Evolutionary conservation across 805 yeast species (phyloP), one percentile per base, ranked within the genome.

Genomic region (Hanseniaspora pseudoguilliermondii): DNA sequence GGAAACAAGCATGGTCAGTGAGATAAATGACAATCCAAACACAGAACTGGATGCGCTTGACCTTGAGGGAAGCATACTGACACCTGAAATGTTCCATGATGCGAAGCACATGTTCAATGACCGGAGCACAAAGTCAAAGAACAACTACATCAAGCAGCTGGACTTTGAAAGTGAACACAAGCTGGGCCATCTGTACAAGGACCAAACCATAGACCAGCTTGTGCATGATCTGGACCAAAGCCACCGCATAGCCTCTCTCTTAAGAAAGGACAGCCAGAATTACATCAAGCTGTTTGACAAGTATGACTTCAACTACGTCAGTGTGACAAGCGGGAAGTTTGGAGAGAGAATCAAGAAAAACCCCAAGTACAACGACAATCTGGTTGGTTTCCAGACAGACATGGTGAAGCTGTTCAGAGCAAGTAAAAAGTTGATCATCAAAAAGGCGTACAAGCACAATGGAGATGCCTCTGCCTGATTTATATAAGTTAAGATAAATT

Each of bases 321-420:
- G 70, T 9, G 61, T 66, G 61, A 71, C 71, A 2, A 65, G 67
- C 6, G 65, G 66, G 3, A 51, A 51, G 20, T 62, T 67, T 23
- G 72, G 72, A n/a, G 63, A 67, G 25, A 65, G 71, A 42, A 70
- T 71, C 43, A 67, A 68, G 58, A 69, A 66, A 55, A 61, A 70
- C 36, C 66, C 64, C 62, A 66, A 63, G 59, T 67, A 60, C 58
- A 62, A 59, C 21, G 71, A 69, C 48, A 61, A 62, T 5, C 57
- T 66, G 18, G 54, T 67, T 16, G 71, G 70, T 3, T 66, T 65
- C 55, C 71, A 69, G 57, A 68, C 71, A 3, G 71, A 67, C 54
- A 55, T 59, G 54, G 32, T 55, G 27, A 49, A 43, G 25, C 6
- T 44, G 15, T 55, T 55, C 32, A 55, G 52, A 49, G 34, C 44